Conservation (phyloP, 345 rosid genomes). For the Hirschfeldia incana region DNA sequence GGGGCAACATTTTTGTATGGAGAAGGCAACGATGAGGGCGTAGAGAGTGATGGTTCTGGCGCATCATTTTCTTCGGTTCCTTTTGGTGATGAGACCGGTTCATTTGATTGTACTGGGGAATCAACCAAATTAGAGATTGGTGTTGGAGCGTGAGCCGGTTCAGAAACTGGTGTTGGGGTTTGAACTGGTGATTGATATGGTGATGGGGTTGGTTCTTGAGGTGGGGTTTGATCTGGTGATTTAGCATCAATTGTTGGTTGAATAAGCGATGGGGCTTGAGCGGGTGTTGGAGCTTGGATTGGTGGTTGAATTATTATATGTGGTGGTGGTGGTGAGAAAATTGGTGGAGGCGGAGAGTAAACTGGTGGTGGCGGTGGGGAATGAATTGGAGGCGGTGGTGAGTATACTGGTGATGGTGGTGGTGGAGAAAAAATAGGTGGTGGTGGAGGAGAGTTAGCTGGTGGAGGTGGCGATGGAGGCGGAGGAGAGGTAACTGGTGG, state of each 20-base stretch:
- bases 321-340: slow-evolving; percentile 27
- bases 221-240: slow-evolving; percentile 1
- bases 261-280: slow-evolving; percentile 1
- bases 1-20: background rate
- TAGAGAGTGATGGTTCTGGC: slow-evolving; percentile 19
- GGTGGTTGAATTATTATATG: slow-evolving; percentile 26
- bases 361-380: slow-evolving; percentile 34
- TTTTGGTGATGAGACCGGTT: slow-evolving; percentile 26
- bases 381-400: slow-evolving; percentile 16
- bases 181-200: background rate
- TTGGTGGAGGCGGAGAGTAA: slow-evolving; percentile 36
- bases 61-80: slow-evolving; percentile 13
- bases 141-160: background rate
- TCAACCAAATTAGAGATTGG: background rate
- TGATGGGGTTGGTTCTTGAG: background rate
- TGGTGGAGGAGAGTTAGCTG: slow-evolving; percentile 16
- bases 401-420: slow-evolving; percentile 27
- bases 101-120: slow-evolving; percentile 17
- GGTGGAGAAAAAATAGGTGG: slow-evolving; percentile 25
- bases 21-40: slow-evolving; percentile 9
- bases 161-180: slow-evolving; percentile 4
- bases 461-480: slow-evolving; percentile 21
- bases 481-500: slow-evolving; percentile 27
- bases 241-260: slow-evolving; percentile 19
- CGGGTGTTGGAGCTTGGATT: slow-evolving; percentile 1